These are phyloP conservation scores for Chrysoporthe puriensis DNA, from an alignment of 2,329 filamentous ascomycete species.

Conservation along the genomic window DNA sequence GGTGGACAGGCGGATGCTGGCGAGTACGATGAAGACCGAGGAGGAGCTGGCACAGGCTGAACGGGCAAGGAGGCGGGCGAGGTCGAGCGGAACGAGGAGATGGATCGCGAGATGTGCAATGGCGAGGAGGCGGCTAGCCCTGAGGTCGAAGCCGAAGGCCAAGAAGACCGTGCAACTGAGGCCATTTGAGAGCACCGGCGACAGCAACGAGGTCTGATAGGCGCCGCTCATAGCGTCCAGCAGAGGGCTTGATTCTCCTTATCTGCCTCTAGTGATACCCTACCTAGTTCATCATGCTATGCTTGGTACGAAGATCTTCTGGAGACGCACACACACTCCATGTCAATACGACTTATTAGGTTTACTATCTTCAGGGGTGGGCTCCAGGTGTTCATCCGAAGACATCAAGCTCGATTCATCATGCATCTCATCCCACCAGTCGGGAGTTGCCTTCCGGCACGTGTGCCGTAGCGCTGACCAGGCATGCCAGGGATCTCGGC, in stretches of 20 bases:
- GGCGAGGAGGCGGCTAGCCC: background rate
- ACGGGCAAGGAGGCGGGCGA: slow-evolving; percentile 7
- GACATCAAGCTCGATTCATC: slow-evolving; percentile 3
- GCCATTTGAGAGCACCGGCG: too few species aligned
- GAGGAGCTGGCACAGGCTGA: slow-evolving; percentile 8
- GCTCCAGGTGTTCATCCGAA: slow-evolving; percentile 15
- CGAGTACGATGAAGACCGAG: slow-evolving; percentile 16
- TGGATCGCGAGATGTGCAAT: background rate
- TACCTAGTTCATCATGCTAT: too few species aligned
- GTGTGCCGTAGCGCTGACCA: slow-evolving; percentile 21
- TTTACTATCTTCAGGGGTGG: background rate
- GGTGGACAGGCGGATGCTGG: slow-evolving; percentile 48
- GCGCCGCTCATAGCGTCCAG: too few species aligned
- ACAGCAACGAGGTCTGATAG: too few species aligned
- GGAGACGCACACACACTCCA: too few species aligned
- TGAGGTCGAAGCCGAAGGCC: too few species aligned
- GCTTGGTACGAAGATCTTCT: too few species aligned
- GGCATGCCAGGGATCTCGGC: background rate
- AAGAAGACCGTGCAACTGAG: too few species aligned
- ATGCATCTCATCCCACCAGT: slow-evolving; percentile 13
- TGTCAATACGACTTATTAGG: too few species aligned
- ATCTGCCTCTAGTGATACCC: too few species aligned
- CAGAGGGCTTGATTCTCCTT: too few species aligned
- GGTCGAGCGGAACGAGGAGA: background rate
- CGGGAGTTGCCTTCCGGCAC: slow-evolving; percentile 8